Conservation (phyloP, 257 asterid species). For the Mentha longifolia region DNA sequence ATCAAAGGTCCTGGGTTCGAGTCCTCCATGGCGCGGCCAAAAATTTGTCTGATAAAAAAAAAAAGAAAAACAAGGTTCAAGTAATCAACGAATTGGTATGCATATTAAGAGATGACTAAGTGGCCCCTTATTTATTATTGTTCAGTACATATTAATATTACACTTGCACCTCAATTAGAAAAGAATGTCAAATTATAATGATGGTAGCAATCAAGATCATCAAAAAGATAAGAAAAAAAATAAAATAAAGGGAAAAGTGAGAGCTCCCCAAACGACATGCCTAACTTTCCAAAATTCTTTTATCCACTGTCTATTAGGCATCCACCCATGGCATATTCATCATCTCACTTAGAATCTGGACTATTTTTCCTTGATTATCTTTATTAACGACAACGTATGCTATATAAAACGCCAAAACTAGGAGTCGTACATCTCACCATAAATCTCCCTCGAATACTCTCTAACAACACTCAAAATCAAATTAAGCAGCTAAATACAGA, state of each 20-base stretch:
- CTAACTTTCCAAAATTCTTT: not conserved
- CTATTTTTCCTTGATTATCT: not conserved
- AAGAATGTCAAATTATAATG: not conserved
- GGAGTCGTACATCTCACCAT: not conserved
- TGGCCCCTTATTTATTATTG: not conserved
- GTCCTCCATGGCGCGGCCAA: no score
- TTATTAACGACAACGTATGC: not conserved
- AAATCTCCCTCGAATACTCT: constrained; percentile 12
- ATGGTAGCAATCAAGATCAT: not conserved
- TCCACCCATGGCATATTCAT: not conserved
- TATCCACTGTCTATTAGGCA: constrained; percentile 19
- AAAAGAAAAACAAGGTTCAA: not conserved
- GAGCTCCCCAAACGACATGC: constrained; percentile 7
- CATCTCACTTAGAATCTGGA: not conserved
- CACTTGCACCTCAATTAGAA: constrained; percentile 7
- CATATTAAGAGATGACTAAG: not conserved
- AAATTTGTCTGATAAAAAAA: no score
- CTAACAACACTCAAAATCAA: constrained; percentile 9
- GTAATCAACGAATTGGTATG: not conserved
- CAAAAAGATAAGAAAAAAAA: not conserved
- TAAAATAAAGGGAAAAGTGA: not conserved
- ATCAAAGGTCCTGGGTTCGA: no score
- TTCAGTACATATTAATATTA: not conserved
- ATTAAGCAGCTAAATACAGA: constrained; percentile 3
- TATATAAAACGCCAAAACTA: not conserved